Evolutionary conservation across 345 rosid species (phyloP), one percentile per base, ranked within the genome.

Genomic region (Citrus sp.): DNA sequence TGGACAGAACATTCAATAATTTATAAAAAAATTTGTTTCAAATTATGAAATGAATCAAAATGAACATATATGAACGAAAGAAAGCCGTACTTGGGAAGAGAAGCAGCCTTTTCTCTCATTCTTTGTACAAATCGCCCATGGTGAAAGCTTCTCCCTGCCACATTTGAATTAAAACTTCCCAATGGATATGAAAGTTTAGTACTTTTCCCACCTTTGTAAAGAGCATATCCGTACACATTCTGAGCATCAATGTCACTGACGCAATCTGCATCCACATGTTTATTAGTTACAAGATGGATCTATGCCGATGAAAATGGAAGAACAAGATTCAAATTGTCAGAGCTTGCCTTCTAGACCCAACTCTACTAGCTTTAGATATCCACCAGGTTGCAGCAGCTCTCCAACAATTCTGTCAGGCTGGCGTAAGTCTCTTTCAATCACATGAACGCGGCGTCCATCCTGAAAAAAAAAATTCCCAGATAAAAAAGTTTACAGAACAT

Each of bases 91-190:
- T 84, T 90, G 76, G 87, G 86, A 67, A 84, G 88, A 58, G 87
- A 76, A 24, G 87, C 84, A 38, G 91, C 87, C 74, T 90, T 90
- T 58, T 85, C 78, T 28, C 93, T 84, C 91, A 90, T 78, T 25
- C 83, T 85, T 67, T 84, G 90, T 27, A 90, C 78, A 81, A 90
- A 90, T 7, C 90, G 85, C 13, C 91, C 90, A 5, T 88, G 84
- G 66, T 88, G 93, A 69, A 90, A 87, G 72, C 91, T 84, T 78
- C 87, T 82, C 1, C 89, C 93, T 0, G 88, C 67, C 0, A 88
- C 85, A 68, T 86, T 81, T 2, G 89, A 81, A 4, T 68, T 70
- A 71, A 78, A 82, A 2, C 75, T 65, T 73, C 82, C 86, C 82
- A 87, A 30, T 2, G 88, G 90, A 78, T 87, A 87, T 1, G 89